Evolutionary conservation across 768 basidiomycete species (phyloP), one percentile per base, ranked within the genome.

Genomic region (Naganishia onofrii): DNA sequence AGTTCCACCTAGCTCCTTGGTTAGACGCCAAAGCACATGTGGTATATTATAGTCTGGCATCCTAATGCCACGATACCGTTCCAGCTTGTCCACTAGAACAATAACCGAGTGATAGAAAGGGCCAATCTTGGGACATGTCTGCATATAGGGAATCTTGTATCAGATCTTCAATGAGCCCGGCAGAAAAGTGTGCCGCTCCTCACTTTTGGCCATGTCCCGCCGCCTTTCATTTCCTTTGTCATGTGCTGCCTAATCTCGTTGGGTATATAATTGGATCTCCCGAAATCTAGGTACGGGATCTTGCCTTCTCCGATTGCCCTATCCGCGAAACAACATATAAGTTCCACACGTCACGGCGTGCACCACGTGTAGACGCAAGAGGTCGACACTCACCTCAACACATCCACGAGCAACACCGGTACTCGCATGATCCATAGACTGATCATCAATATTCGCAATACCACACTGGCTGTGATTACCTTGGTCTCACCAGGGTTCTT

Each of bases 11-110:
- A 75, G 58, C 6, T 65, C 46, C 2, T 46, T 36, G 10, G 69
- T 63, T 26, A 72, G 68, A 21, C 68, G 46, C 72, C 72, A 75
- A 13, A 75, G 51, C 19, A 75, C 36, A 0, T 70, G 73, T 5
- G 69, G 63, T 7, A 69, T 66, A 57, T 75, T 75, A 28, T 69
- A 26, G 21, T 72, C 71, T 26, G 74, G 74, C 21, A 73, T 57
- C 21, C 55, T 48, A 29, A 75, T 60, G 2, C 68, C 74, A 15
- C 68, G 65, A 1, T 46, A 13, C n/a, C 42, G 21, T 15, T 70
- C 60, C 12, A 75, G 66, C 46, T 60, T 58, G 26, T 72, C 67
- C n/a, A 44, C 67, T 6, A 68, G 21, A 2, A 21, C 15, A 7
- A 26, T 51, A n/a, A 58, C 44, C 13, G 34, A 23, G 0, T 44